Conservation (phyloP, 2,329 filamentous ascomycete genomes). For the Botryotinia convoluta region DNA sequence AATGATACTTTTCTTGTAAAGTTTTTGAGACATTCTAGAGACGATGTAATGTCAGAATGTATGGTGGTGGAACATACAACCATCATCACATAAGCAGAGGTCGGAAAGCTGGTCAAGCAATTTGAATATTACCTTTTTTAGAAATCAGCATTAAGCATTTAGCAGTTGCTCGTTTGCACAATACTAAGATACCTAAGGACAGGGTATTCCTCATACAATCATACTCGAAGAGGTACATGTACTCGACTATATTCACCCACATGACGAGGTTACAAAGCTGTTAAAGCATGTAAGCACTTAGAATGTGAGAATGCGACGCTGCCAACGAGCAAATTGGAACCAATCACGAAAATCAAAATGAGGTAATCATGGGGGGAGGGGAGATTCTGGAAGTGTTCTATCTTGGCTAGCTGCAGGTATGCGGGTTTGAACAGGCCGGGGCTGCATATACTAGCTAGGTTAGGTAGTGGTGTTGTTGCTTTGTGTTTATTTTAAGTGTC, state of each 20-base stretch:
- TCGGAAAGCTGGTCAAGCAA: neutral
- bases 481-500: conserved; percentile 9
- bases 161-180: neutral
- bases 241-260: neutral
- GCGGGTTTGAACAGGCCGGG: conserved; percentile 2
- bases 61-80: conserved; percentile 11
- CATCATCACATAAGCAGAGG: conserved; percentile 12
- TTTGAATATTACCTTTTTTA: neutral
- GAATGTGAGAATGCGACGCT: conserved; percentile 9
- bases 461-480: conserved; percentile 1
- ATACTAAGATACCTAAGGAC: neutral
- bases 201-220: neutral
- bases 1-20: conserved; percentile 10
- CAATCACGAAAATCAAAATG: neutral
- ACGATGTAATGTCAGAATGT: conserved; percentile 9
- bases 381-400: conserved; percentile 19
- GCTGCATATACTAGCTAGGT: conserved; percentile 3
- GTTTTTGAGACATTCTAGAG: conserved; percentile 19
- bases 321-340: neutral
- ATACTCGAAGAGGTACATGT: neutral
- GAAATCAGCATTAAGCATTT: neutral
- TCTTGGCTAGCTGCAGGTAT: conserved; percentile 11
- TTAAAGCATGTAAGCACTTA: conserved; percentile 16
- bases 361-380: conserved; percentile 16
- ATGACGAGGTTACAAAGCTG: conserved; percentile 3